phyloP scores from a whole-genome alignment of 805 yeast species.

The Schwanniomyces vanrijiae region DNA sequence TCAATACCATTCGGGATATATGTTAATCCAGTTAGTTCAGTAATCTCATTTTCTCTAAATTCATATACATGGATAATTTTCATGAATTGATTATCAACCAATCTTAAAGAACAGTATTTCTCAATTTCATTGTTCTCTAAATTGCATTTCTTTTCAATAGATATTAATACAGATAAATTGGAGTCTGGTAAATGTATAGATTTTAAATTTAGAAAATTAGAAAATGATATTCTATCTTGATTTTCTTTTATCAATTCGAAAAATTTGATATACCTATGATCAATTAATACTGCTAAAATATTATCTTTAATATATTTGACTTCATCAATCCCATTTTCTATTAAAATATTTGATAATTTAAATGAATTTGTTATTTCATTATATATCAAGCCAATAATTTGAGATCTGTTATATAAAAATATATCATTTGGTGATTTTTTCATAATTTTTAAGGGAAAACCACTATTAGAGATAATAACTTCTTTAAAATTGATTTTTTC shows the following conservation, averaged over 20 bases:
- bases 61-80: conserved; percentile 7
- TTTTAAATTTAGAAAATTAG: conserved; percentile 16
- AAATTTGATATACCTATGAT: background rate
- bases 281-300: conserved; percentile 6
- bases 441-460: conserved; percentile 14
- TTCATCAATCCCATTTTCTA: conserved; percentile 10
- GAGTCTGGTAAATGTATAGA: conserved; percentile 11
- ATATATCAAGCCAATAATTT: conserved; percentile 8
- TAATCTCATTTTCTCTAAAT: conserved; percentile 7
- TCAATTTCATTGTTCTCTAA: conserved; percentile 11
- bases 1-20: conserved; percentile 4
- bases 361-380: conserved; percentile 8
- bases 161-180: conserved; percentile 13
- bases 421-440: conserved; percentile 5
- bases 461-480: conserved; percentile 5
- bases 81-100: conserved; percentile 16
- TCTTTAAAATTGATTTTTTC: conserved; percentile 2
- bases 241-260: background rate
- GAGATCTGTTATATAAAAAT: conserved; percentile 12
- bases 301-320: conserved; percentile 7
- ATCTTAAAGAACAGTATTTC: conserved; percentile 14
- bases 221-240: conserved; percentile 10
- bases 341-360: conserved; percentile 4
- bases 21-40: conserved; percentile 20
- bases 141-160: conserved; percentile 13